Conservation (phyloP, 1,284 basidiomycete species). For the Cryptococcus wingfieldii region DNA sequence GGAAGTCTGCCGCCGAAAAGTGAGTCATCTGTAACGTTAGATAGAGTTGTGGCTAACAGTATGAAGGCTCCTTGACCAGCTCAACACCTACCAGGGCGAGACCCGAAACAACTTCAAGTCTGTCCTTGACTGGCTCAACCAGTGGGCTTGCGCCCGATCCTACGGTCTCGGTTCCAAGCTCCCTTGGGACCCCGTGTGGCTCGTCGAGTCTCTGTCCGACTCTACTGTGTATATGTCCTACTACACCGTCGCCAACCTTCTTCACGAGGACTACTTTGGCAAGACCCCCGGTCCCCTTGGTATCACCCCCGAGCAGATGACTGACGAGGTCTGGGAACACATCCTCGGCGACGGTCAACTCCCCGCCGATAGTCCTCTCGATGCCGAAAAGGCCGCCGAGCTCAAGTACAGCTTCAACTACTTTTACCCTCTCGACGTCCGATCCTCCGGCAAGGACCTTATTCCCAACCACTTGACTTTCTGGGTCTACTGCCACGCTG, state of each 20-base stretch:
- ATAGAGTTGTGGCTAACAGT: not conserved
- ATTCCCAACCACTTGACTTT: slow-evolving; percentile 97
- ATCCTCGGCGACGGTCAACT: slow-evolving; percentile 73
- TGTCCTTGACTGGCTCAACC: slow-evolving; percentile 89
- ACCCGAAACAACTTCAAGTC: slow-evolving; percentile 89
- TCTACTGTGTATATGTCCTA: slow-evolving; percentile 99
- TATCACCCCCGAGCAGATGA: slow-evolving; percentile 86
- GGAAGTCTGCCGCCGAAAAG: slow-evolving; percentile 84
- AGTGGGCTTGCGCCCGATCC: slow-evolving; percentile 98
- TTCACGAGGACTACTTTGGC: slow-evolving; percentile 79
- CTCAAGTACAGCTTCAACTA: slow-evolving; percentile 92
- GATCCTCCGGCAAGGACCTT: slow-evolving; percentile 98
- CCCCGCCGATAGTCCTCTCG: slow-evolving; percentile 60
- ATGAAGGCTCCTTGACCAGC: slow-evolving; percentile 68
- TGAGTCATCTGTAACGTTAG: slow-evolving; percentile 48
- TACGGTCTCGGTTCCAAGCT: slow-evolving; percentile 95
- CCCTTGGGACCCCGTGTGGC: slow-evolving; percentile 94
- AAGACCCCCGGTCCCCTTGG: slow-evolving; percentile 75
- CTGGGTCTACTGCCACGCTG: slow-evolving; percentile 89
- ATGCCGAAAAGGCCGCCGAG: slow-evolving; percentile 71
- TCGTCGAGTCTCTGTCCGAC: slow-evolving; percentile 95
- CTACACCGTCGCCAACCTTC: slow-evolving; percentile 87
- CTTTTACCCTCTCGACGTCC: slow-evolving; percentile 98
- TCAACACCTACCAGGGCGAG: slow-evolving; percentile 87
- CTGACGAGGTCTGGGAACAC: slow-evolving; percentile 97